A percentile compares a stretch with the other conserved stretches of the same genome.
Conservation (phyloP, 306 rosid species). For the Comarum palustre region DNA sequence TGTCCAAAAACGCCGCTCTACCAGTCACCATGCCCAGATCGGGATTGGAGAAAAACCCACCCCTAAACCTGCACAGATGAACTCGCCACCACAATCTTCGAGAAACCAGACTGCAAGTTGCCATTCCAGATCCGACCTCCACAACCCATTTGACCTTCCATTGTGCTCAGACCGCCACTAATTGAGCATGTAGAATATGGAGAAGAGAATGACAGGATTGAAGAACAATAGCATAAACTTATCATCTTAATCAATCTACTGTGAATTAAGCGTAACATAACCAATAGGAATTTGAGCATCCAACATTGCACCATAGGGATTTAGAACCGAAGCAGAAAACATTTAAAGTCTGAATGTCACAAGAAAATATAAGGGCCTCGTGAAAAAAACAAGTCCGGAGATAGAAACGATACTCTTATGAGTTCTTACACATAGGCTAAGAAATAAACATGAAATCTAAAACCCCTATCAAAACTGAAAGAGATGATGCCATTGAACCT, state of each 20-base stretch:
- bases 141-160: too few species aligned
- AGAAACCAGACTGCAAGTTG: too few species aligned
- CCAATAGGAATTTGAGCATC: background rate
- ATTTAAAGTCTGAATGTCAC: background rate
- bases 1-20: too few species aligned
- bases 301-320: background rate
- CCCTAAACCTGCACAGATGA: too few species aligned
- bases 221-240: background rate
- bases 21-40: too few species aligned
- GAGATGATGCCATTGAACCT: slow-evolving; percentile 18
- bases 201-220: background rate
- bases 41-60: too few species aligned
- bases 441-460: background rate
- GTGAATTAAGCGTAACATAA: background rate
- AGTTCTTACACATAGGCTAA: slow-evolving; percentile 1
- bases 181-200: background rate
- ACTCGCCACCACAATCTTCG: too few species aligned
- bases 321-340: background rate
- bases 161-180: too few species aligned
- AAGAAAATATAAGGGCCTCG: background rate
- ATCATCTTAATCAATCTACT: background rate
- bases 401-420: background rate
- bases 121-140: too few species aligned
- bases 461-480: background rate
- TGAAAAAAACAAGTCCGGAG: background rate